Conservation (phyloP, 805 yeast species). For the Komagataella mondaviorum region DNA sequence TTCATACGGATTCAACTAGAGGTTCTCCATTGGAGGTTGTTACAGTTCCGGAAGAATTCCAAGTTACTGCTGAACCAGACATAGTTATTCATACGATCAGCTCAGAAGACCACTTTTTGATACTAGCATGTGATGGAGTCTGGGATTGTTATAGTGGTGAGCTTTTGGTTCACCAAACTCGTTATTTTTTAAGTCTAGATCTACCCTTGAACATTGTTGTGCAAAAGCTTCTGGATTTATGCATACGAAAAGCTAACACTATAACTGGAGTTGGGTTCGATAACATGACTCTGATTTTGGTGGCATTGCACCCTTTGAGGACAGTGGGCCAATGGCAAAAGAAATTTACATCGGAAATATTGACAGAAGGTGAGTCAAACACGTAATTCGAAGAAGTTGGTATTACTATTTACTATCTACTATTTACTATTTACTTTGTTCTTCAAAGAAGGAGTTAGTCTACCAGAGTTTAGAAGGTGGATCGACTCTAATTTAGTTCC, state of each 20-base stretch:
- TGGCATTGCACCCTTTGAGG: constrained; percentile 25
- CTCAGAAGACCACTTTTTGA: constrained; percentile 47
- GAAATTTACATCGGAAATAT: background rate
- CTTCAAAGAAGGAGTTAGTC: background rate
- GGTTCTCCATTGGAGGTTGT: constrained; percentile 13
- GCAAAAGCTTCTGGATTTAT: constrained; percentile 47
- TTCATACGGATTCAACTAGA: background rate
- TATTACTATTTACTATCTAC: background rate
- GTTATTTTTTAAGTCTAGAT: constrained; percentile 45
- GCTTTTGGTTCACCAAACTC: constrained; percentile 36
- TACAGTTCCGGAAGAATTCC: constrained; percentile 54
- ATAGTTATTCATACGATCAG: constrained; percentile 38
- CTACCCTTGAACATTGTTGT: constrained; percentile 44
- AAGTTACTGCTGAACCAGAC: constrained; percentile 74
- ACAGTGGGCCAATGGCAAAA: background rate
- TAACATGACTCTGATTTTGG: constrained; percentile 65
- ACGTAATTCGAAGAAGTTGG: background rate
- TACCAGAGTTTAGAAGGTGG: too few relatives aligned
- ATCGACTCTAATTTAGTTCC: background rate
- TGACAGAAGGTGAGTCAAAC: background rate
- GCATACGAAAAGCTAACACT: constrained; percentile 58
- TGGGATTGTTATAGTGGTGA: constrained; percentile 62
- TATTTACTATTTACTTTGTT: background rate
- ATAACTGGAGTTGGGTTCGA: constrained; percentile 73
- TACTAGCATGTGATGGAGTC: constrained; percentile 74